Conservation (phyloP, 805 yeast genomes). For the Kodamaea nitidulidarum region DNA sequence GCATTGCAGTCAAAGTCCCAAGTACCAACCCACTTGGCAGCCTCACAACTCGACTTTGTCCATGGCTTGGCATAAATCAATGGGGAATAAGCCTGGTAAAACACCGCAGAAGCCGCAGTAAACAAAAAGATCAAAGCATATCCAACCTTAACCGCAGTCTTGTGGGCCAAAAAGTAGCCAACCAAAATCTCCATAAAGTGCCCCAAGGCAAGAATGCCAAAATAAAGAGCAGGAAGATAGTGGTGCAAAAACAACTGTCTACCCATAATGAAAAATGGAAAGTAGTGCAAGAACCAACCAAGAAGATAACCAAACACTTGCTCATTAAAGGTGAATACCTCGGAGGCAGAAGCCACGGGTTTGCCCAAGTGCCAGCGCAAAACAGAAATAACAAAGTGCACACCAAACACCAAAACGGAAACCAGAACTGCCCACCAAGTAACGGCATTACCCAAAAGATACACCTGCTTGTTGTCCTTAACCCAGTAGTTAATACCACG, state of each 20-base stretch:
- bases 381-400: constrained; percentile 45
- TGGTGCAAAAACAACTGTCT: constrained; percentile 93
- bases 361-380: constrained; percentile 60
- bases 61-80: constrained; percentile 75
- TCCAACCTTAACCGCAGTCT: constrained; percentile 41
- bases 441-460: constrained; percentile 74
- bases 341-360: constrained; percentile 43
- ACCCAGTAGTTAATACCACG: constrained; percentile 86
- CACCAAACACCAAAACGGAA: constrained; percentile 46
- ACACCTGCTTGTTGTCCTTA: constrained; percentile 55
- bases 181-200: constrained; percentile 56
- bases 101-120: constrained; percentile 45
- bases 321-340: constrained; percentile 59
- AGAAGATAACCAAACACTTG: constrained; percentile 57
- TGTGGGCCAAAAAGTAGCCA: constrained; percentile 34
- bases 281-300: constrained; percentile 71
- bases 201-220: constrained; percentile 75
- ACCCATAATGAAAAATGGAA: constrained; percentile 82
- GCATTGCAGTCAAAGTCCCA: constrained; percentile 90
- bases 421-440: constrained; percentile 71
- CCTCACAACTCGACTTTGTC: constrained; percentile 65
- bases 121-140: constrained; percentile 46
- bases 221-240: constrained; percentile 88
- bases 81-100: constrained; percentile 64
- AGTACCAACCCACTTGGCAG: constrained; percentile 51